Conservation (phyloP, 768 basidiomycete genomes). For the Termitomyces sp. region DNA sequence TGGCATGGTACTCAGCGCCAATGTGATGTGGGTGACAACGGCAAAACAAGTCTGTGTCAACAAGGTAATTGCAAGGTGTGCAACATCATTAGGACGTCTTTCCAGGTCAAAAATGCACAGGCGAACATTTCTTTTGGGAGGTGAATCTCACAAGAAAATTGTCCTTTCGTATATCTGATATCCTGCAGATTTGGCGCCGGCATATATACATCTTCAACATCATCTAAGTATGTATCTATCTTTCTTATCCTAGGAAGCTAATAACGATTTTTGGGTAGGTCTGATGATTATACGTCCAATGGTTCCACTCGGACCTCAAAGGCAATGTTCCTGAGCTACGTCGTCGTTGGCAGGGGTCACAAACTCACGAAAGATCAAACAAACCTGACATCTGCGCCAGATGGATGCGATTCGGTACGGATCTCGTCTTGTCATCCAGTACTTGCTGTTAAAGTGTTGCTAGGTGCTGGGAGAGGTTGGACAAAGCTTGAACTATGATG, state of each 20-base stretch:
- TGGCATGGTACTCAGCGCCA: conserved; percentile 73
- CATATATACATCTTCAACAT: conserved; percentile 75
- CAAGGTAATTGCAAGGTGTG: conserved; percentile 60
- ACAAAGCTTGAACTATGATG: conserved; percentile 66
- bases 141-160: conserved; percentile 23
- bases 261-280: conserved; percentile 27
- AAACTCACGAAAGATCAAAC: conserved; percentile 62
- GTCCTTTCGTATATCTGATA: conserved; percentile 9
- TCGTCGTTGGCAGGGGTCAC: conserved; percentile 69
- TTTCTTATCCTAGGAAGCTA: conserved; percentile 30
- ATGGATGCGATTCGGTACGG: conserved; percentile 35
- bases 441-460: conserved; percentile 25
- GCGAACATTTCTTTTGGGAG: conserved; percentile 56
- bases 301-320: not conserved
- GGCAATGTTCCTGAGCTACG: conserved; percentile 56
- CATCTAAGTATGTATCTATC: conserved; percentile 53
- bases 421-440: not conserved
- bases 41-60: conserved; percentile 52
- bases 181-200: conserved; percentile 59
- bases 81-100: conserved; percentile 62
- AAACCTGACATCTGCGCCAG: conserved; percentile 52
- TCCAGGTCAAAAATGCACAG: conserved; percentile 64
- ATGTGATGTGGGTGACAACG: conserved; percentile 64
- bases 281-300: not conserved
- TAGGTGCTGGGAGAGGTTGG: conserved; percentile 70